Conservation (phyloP, 2,329 filamentous ascomycete species). For the Scolecobasidium constrictum region DNA sequence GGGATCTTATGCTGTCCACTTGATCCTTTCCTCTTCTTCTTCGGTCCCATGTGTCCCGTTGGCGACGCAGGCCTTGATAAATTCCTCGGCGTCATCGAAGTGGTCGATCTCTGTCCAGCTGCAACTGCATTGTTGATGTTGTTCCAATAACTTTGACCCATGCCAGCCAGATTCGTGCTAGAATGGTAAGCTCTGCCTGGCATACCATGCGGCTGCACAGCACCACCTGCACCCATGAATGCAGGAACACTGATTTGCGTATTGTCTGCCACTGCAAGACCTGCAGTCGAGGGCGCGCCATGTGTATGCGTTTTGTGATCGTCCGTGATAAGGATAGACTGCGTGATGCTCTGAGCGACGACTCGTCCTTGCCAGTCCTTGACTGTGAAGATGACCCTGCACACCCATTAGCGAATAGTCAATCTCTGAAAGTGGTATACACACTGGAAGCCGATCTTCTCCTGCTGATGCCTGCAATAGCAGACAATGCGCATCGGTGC, state of each 20-base stretch:
- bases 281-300: neutral
- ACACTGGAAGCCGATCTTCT: constrained; percentile 75
- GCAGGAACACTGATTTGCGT: neutral
- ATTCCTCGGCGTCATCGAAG: constrained; percentile 46
- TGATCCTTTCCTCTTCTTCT: constrained; percentile 73
- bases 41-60: constrained; percentile 50
- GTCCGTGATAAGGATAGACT: constrained; percentile 92
- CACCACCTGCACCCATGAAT: constrained; percentile 37
- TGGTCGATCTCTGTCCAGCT: constrained; percentile 25
- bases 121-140: neutral
- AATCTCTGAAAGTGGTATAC: constrained; percentile 22
- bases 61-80: constrained; percentile 68
- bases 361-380: constrained; percentile 69
- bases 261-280: neutral
- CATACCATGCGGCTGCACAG: constrained; percentile 29
- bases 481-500: constrained; percentile 93
- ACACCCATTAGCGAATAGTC: constrained; percentile 8
- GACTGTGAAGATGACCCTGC: constrained; percentile 79
- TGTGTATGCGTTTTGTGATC: constrained; percentile 76
- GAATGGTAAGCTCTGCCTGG: constrained; percentile 8
- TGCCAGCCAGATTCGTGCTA: constrained; percentile 6
- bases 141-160: constrained; percentile 3
- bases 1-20: constrained; percentile 48
- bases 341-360: constrained; percentile 73
- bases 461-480: constrained; percentile 89